These are phyloP conservation scores for Phaffomyces thermotolerans DNA, from an alignment of 805 yeast genomes.

Conservation along the genomic window DNA sequence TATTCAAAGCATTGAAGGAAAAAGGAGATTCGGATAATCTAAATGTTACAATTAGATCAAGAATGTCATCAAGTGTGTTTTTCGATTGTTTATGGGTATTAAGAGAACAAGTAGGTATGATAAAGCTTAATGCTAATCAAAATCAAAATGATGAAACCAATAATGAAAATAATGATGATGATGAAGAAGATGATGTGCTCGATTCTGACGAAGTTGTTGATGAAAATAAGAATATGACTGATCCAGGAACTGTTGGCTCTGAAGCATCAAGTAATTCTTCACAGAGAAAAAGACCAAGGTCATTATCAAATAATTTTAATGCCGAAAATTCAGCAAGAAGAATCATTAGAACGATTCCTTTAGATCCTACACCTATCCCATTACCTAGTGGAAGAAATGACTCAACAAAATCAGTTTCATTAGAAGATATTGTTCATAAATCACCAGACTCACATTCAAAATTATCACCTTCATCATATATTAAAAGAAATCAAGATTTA, in stretches of 20 bases:
- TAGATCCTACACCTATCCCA: conserved; percentile 73
- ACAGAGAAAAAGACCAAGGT: conserved; percentile 32
- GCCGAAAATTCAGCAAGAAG: conserved; percentile 69
- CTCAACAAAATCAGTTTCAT: conserved; percentile 9
- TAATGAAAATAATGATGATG: conserved; percentile 20
- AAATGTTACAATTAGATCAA: conserved; percentile 56
- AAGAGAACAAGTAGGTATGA: conserved; percentile 84
- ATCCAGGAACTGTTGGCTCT: conserved; percentile 29
- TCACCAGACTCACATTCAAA: conserved; percentile 11
- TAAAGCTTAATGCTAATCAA: conserved; percentile 38
- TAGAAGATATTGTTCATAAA: conserved; percentile 15
- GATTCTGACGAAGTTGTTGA: conserved; percentile 7
- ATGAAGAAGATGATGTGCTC: conserved; percentile 8
- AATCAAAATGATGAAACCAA: conserved; percentile 16
- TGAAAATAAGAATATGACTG: conserved; percentile 13
- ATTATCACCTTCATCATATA: neutral
- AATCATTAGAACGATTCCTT: conserved; percentile 70
- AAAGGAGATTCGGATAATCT: conserved; percentile 31
- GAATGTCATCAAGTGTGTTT: conserved; percentile 90
- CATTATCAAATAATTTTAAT: conserved; percentile 47
- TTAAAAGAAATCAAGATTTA: neutral
- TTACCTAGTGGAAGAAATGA: conserved; percentile 13
- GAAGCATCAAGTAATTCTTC: conserved; percentile 26
- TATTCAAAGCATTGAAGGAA: conserved; percentile 62
- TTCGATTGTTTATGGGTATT: conserved; percentile 85